Conservation (phyloP, 768 basidiomycete species). For the Tricholoma matsutake region DNA sequence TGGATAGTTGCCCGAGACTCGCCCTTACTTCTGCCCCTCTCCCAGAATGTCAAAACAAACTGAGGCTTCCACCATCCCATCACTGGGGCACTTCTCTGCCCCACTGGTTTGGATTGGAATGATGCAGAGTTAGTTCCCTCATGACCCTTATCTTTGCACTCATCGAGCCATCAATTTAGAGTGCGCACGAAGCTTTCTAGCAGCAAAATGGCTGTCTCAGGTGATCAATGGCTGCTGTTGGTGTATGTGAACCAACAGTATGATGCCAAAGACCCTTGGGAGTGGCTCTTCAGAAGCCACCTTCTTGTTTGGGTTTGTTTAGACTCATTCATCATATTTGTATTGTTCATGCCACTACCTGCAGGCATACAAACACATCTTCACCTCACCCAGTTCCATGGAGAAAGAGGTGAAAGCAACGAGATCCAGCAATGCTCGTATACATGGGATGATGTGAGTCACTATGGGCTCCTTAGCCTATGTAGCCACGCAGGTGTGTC, state of each 20-base stretch:
- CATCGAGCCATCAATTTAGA: constrained; percentile 1
- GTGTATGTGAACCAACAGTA: constrained; percentile 18
- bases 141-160: not conserved
- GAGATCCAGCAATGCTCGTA: constrained; percentile 4
- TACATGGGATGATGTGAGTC: constrained; percentile 14
- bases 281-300: constrained; percentile 19
- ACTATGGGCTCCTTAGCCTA: too few species aligned
- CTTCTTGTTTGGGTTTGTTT: constrained; percentile 19
- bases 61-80: constrained; percentile 10
- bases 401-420: constrained; percentile 3
- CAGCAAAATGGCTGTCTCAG: constrained; percentile 12
- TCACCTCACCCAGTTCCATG: constrained; percentile 1
- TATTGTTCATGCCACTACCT: not conserved
- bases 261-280: constrained; percentile 23
- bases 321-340: not conserved
- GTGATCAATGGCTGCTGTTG: constrained; percentile 25
- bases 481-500: constrained; percentile 10
- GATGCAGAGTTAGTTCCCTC: constrained; percentile 10
- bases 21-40: constrained; percentile 8
- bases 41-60: constrained; percentile 5
- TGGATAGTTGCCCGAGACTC: constrained; percentile 22
- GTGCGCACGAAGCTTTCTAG: constrained; percentile 5
- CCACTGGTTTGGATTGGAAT: constrained; percentile 12
- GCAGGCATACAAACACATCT: constrained; percentile 4
- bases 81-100: constrained; percentile 15